Evolutionary conservation across 768 basidiomycete species (phyloP), one percentile per base, ranked within the genome.

Genomic region (Tubosaeta sp.): DNA sequence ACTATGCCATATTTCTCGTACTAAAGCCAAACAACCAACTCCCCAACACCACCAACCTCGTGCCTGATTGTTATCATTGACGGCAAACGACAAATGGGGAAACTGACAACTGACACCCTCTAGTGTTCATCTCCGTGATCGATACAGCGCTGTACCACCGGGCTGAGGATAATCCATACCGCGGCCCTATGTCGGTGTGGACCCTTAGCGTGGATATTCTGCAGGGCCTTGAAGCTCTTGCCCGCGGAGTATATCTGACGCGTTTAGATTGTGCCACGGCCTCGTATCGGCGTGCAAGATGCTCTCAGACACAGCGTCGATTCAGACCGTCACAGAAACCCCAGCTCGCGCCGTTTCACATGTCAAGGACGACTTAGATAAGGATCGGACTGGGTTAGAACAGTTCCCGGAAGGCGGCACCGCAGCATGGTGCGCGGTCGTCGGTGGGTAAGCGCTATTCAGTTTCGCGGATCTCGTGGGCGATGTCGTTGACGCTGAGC

Each of bases 381-480:
- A 40, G 38, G 16, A 12, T 6, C 44, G 2, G 13, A 12, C 18
- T 3, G 40, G 41, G 2, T 11, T n/a, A 18, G 22, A 31, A 18
- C 54, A 57, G 11, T 69, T 67, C 25, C 66, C 66, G 0, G 66
- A 67, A 52, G 66, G 67, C 11, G 66, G 66, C 4, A 31, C 48
- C 3, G 59, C 54, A 21, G 66, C 65, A 6, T 67, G 66, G 66
- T 39, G 54, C 19, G 46, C 49, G 3, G 54, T 59, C 27, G 3
- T 69, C 21, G 66, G 67, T 14, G 53, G 48, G 66, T 65, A 36
- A 55, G 59, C 38, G 21, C 31, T n/a, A 9, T 5, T n/a, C 24
- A 6, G 27, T 29, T 27, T n/a, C 41, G 34, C 8, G 18, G 11
- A 19, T 14, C 10, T 13, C 29, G 18, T 13, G 31, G 22, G 32